Percentiles rank a stretch among this genome's conserved stretches.
phyloP scores from a whole-genome alignment of 805 yeast species.

The Tetrapisispora namnaoensis region DNA sequence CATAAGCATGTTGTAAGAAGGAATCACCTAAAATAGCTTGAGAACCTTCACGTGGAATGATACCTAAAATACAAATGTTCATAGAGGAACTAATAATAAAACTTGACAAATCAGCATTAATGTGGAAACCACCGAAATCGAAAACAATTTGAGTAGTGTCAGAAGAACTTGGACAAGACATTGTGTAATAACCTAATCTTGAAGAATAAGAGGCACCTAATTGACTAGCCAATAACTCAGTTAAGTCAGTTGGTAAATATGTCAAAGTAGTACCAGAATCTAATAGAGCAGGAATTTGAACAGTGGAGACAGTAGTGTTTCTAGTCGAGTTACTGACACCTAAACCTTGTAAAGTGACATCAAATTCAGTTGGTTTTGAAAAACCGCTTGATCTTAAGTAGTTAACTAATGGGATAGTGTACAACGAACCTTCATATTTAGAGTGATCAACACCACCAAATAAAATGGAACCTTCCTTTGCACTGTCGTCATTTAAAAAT shows the following conservation, averaged over 20 bases:
- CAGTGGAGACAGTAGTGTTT: slow-evolving; percentile 17
- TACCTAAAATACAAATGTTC: slow-evolving; percentile 36
- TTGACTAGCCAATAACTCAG: slow-evolving; percentile 25
- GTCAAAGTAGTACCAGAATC: slow-evolving; percentile 49
- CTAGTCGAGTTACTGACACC: slow-evolving; percentile 24
- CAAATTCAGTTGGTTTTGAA: slow-evolving; percentile 13
- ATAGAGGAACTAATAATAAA: slow-evolving; percentile 22
- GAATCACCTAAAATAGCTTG: slow-evolving; percentile 45
- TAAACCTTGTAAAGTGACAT: slow-evolving; percentile 26
- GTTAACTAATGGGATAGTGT: slow-evolving; percentile 44
- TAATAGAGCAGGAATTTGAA: slow-evolving; percentile 32
- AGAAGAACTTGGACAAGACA: slow-evolving; percentile 33
- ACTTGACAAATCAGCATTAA: slow-evolving; percentile 38
- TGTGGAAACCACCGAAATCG: slow-evolving; percentile 50
- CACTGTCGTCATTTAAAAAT: slow-evolving; percentile 39
- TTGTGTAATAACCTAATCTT: slow-evolving; percentile 35
- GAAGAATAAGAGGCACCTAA: slow-evolving; percentile 38
- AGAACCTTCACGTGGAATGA: slow-evolving; percentile 23
- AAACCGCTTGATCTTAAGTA: slow-evolving; percentile 11
- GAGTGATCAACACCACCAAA: slow-evolving; percentile 67
- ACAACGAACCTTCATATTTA: slow-evolving; percentile 45
- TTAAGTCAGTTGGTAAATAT: slow-evolving; percentile 36
- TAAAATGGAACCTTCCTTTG: slow-evolving; percentile 43
- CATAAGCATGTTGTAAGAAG: slow-evolving; percentile 46
- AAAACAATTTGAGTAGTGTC: slow-evolving; percentile 31